Evolutionary conservation across 495 filamentous ascomycete genomes (phyloP), one percentile per base, ranked within the genome.

Genomic region (Penicillium macrosclerotiorum): DNA sequence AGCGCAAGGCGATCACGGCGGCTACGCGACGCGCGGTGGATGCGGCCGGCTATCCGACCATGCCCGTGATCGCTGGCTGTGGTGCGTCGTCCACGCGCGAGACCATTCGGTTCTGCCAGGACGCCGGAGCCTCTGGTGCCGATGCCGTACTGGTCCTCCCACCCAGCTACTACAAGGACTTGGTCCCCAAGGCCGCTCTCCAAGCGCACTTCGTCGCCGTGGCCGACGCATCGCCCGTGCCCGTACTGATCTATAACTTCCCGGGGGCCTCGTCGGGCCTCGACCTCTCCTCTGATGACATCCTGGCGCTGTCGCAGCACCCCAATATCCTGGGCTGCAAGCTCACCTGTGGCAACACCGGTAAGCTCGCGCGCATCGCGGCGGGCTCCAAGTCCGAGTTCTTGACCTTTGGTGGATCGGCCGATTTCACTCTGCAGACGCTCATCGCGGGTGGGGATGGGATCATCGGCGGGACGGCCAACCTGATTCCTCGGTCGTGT

Each of bases 191-290:
- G 17, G 76, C 77, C 20, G 76, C 79, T 12, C 60, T 95, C 34
- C 62, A 84, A 33, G 76, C 83, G 23, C 91, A 85, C 69, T 95
- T 94, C 77, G 75, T 70, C 27, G 75, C 80, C 30, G 86, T 95
- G 18, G 90, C 90, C 19, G 79, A 84, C 57, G 79, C 81, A 6
- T 93, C 88, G 1, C 91, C 90, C 4, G 78, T 96, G 35, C 91
- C 90, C 1, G 77, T 96, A 45, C 73, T 95, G 48, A 90, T 96
- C 61, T 96, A 96, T 75, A 96, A 95, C 71, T 96, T 84, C 69
- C 90, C 90, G 22, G 88, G 81, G 13, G 91, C 87, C 3, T 86
- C 85, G 24, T 73, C 79, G 9, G 90, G 91, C 9, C 70, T 93
- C 42, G 90, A 96, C 59, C 82, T 96, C 35, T 83, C 77, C 41